These are phyloP conservation scores for Sphagnum magellanicum DNA, from an alignment of 228 moss, liverwort and hornwort species.

Conservation along the genomic window DNA sequence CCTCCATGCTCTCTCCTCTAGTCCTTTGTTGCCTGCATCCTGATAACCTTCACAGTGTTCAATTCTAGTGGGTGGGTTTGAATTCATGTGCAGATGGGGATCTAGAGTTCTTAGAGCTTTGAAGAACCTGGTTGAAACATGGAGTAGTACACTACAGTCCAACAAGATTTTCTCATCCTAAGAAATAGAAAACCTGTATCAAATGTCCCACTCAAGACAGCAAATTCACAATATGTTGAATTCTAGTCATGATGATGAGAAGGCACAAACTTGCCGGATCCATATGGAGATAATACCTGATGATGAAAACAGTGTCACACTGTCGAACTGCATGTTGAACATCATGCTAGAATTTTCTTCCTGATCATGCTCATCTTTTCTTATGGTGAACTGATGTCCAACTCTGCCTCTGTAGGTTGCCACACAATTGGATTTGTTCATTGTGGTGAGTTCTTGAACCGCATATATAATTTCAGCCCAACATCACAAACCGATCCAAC, in stretches of 20 bases:
- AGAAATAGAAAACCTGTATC: background rate
- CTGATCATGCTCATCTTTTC: background rate
- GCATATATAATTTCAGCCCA: constrained; percentile 13
- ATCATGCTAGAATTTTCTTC: background rate
- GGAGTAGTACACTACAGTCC: background rate
- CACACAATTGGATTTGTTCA: constrained; percentile 49
- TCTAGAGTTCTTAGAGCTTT: background rate
- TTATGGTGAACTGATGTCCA: background rate
- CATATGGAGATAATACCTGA: background rate
- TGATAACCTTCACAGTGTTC: too few species aligned
- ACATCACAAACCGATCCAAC: constrained; percentile 4
- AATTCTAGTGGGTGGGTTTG: background rate
- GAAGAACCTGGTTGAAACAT: background rate
- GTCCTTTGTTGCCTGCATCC: background rate
- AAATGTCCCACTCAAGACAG: background rate
- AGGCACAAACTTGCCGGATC: background rate
- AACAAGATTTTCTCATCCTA: background rate
- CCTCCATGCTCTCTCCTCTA: background rate
- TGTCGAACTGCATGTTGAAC: too few species aligned
- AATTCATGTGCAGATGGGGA: background rate
- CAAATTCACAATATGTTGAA: background rate
- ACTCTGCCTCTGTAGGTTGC: constrained; percentile 9
- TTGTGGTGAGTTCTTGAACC: constrained; percentile 31
- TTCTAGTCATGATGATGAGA: background rate
- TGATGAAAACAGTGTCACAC: too few species aligned